A percentile compares a stretch with the other conserved stretches of the same genome.
Evolutionary conservation across 2,329 filamentous ascomycete species (phyloP).

Genomic region (Monosporascus cannonballus): DNA sequence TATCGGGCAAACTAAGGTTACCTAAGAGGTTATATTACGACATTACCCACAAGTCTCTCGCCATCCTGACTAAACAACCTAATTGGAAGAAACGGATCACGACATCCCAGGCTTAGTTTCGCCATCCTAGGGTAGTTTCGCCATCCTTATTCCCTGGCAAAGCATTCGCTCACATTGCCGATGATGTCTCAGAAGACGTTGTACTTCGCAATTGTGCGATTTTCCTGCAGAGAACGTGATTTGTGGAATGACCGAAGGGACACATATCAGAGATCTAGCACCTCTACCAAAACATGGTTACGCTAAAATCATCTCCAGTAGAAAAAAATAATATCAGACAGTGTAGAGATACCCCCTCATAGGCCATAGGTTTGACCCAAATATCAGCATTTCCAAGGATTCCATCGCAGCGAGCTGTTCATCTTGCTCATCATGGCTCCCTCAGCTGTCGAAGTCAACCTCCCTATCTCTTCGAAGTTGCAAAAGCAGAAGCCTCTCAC

Average conservation of each 20-base stretch:
- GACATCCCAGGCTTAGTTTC: not conserved
- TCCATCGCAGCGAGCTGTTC: not conserved
- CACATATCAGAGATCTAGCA: no score
- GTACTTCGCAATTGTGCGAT: not conserved
- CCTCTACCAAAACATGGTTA: no score
- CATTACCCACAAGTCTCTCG: not conserved
- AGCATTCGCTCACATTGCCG: not conserved
- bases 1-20: no score
- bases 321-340: no score
- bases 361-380: no score
- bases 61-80: not conserved
- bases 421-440: not conserved
- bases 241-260: not conserved
- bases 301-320: no score
- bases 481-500: conserved; percentile 24
- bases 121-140: not conserved
- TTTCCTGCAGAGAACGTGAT: not conserved
- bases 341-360: no score
- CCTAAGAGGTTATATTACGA: not conserved
- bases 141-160: not conserved
- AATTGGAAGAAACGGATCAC: not conserved
- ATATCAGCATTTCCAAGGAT: not conserved
- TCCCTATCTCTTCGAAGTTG: not conserved
- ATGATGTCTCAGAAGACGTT: not conserved
- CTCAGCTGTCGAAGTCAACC: not conserved